Evolutionary conservation across 495 filamentous ascomycete genomes (phyloP), one percentile per base, ranked within the genome.

Genomic region (Astrocystis sublimbata): DNA sequence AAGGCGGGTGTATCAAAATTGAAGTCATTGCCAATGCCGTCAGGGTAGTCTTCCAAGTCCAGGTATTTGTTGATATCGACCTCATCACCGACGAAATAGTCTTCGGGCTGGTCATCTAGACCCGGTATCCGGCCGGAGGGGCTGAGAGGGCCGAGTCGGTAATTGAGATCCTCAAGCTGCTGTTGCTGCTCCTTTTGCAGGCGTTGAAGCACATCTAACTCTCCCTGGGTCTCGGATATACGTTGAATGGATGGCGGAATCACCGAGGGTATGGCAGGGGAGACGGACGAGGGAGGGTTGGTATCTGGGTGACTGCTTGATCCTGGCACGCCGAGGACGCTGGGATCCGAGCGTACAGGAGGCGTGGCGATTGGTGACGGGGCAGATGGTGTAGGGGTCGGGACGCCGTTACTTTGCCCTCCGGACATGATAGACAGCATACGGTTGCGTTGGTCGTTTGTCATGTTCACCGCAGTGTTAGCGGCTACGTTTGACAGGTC

Each of bases 71-170:
- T 89, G 1, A 91, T 77, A 64, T 91, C 89, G 43, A 89, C 72
- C 35, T 73, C 72, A 6, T 62, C 56, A 15, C 60, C 70, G 55
- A 76, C 76, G 43, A 81, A 83, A 62, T 80, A 82, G 30, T 75
- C n/a, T n/a, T n/a, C 78, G 26, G 78, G 79, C 13, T 73, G 65
- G 6, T 80, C 77, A 30, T 79, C 79, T 3, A 96, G 71, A 9
- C 91, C 92, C 1, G 92, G 91, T 52, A 97, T 94, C 17, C 81
- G 80, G 12, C 92, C 92, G 5, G 83, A 89, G 0, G 92, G 92
- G 67, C 87, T 91, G 30, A 96, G 78, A 2, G 92, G 92, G 31
- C 89, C 86, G 23, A 97, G 78, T 0, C 90, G 70, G 35, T 83
- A 83, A 53, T 85, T 83, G 24, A 97, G 77, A 56, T 89, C 83